phyloP scores from a whole-genome alignment of 352 stramenopile genomes.

The Globisporangium apiculatum region DNA sequence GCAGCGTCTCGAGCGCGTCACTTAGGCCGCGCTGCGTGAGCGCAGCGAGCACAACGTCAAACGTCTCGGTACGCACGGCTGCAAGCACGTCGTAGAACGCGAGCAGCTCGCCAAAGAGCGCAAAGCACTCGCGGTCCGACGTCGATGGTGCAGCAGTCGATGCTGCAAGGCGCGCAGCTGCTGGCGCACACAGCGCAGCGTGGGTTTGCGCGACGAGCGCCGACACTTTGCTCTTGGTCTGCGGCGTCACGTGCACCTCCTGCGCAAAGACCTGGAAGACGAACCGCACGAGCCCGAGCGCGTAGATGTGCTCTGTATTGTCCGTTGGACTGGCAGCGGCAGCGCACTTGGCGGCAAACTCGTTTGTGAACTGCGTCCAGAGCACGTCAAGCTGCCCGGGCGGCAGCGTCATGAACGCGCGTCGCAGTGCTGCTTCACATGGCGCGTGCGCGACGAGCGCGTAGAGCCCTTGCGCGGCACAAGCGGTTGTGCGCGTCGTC shows the following conservation, averaged over 20 bases:
- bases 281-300: slow-evolving; percentile 52
- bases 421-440: slow-evolving; percentile 47
- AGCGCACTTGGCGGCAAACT: slow-evolving; percentile 23
- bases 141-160: slow-evolving; percentile 19
- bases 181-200: slow-evolving; percentile 38
- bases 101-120: slow-evolving; percentile 69
- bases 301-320: slow-evolving; percentile 7
- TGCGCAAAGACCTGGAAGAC: slow-evolving; percentile 72
- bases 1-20: slow-evolving; percentile 29
- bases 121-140: slow-evolving; percentile 59
- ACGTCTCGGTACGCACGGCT: slow-evolving; percentile 29
- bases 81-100: slow-evolving; percentile 58
- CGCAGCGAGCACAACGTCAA: slow-evolving; percentile 35
- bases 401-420: slow-evolving; percentile 63
- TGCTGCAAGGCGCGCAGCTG: slow-evolving; percentile 14
- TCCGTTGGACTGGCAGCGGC: not conserved
- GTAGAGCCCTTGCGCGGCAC: slow-evolving; percentile 31
- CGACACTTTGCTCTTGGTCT: slow-evolving; percentile 60
- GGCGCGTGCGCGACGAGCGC: slow-evolving; percentile 31
- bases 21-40: slow-evolving; percentile 28
- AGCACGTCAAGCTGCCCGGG: slow-evolving; percentile 73
- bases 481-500: slow-evolving; percentile 15
- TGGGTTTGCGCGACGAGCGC: slow-evolving; percentile 43
- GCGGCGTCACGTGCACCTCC: slow-evolving; percentile 73
- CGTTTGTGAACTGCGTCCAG: slow-evolving; percentile 60